These are phyloP conservation scores for Sergeia podlipaevii DNA, from an alignment of 208 protist genomes.

Conservation along the genomic window DNA sequence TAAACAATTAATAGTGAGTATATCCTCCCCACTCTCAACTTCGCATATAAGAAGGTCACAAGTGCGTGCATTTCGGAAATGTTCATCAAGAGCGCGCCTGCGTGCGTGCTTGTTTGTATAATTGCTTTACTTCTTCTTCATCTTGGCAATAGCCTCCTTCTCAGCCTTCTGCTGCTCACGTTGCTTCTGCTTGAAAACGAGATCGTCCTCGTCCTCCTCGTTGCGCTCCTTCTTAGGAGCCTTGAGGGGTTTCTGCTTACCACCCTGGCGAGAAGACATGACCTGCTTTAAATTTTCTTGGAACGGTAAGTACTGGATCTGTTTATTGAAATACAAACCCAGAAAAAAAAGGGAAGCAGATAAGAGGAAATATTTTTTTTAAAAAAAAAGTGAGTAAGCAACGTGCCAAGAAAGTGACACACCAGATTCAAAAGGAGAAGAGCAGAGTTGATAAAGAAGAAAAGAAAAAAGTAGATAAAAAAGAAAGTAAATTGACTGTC, in stretches of 20 bases:
- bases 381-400: slow-evolving; percentile 11
- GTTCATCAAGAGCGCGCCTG: background rate
- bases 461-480: slow-evolving; percentile 10
- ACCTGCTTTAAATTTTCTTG: too few relatives aligned
- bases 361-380: slow-evolving; percentile 7
- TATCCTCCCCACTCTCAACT: background rate
- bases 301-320: background rate
- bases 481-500: slow-evolving; percentile 12
- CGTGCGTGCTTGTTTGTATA: background rate
- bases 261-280: slow-evolving; percentile 86
- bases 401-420: too few relatives aligned
- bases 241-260: slow-evolving; percentile 90
- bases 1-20: background rate
- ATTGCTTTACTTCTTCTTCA: slow-evolving; percentile 64
- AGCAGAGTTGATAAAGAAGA: slow-evolving; percentile 4
- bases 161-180: slow-evolving; percentile 84
- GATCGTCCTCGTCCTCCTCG: slow-evolving; percentile 70
- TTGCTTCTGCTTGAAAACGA: slow-evolving; percentile 72
- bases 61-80: background rate
- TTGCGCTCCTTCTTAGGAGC: slow-evolving; percentile 75
- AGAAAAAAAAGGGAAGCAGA: slow-evolving; percentile 6
- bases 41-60: background rate
- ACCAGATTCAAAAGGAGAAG: background rate
- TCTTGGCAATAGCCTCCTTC: slow-evolving; percentile 84
- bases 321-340: slow-evolving; percentile 5